Evolutionary conservation across 73 alveolate species (phyloP).

Genomic region (Uronychia setigera): DNA sequence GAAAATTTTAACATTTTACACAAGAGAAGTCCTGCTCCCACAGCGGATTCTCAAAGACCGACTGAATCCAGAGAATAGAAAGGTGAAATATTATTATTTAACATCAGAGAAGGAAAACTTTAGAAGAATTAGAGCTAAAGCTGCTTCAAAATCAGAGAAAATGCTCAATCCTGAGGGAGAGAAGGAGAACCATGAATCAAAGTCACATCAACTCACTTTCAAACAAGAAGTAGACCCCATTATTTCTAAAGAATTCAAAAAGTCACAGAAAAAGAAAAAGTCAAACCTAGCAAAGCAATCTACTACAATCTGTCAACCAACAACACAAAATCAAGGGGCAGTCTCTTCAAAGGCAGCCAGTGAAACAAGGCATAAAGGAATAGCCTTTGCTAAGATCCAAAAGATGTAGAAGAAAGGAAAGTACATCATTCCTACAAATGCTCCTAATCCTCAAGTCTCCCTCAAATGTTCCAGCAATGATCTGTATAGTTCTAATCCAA

Average conservation of each 20-base stretch:
- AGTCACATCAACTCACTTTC: no score
- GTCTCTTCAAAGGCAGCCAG: no score
- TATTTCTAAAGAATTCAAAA: no score
- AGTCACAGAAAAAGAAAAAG: no score
- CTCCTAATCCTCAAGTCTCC: no score
- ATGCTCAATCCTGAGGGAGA: not conserved
- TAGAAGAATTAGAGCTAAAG: not conserved
- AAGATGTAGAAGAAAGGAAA: not conserved
- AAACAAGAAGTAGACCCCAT: no score
- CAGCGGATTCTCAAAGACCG: no score
- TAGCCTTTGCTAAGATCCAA: not conserved
- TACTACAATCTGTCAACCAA: no score
- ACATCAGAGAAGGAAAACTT: not conserved
- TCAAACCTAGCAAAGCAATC: no score
- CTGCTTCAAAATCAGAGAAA: not conserved
- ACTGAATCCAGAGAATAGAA: not conserved
- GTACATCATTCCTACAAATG: not conserved
- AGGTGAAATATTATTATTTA: not conserved
- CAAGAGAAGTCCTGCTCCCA: no score
- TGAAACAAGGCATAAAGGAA: not conserved
- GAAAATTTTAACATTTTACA: no score
- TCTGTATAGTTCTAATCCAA: not conserved
- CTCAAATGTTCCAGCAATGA: not conserved
- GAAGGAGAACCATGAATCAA: not conserved
- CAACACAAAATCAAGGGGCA: no score